These are phyloP conservation scores for Colletotrichum chrysophilum DNA, from an alignment of 2,329 filamentous ascomycete species.

Conservation along the genomic window DNA sequence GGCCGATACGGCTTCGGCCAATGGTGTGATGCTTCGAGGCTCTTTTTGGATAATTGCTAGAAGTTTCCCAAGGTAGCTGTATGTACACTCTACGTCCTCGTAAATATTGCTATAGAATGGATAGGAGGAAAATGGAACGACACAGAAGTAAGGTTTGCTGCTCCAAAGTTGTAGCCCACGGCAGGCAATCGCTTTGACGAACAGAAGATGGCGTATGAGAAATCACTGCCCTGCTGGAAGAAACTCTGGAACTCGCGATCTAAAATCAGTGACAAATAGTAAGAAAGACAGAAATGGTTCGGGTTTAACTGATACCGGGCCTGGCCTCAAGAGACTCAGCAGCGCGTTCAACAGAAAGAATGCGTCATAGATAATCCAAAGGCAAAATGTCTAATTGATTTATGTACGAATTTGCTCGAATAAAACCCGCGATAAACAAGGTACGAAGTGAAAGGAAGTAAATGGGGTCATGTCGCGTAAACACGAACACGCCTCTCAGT, in stretches of 20 bases:
- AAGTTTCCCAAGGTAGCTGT: background rate
- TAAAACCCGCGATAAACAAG: background rate
- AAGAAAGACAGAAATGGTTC: background rate
- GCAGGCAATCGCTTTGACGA: background rate
- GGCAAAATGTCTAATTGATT: background rate
- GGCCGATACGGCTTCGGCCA: background rate
- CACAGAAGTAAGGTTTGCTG: background rate
- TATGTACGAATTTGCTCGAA: background rate
- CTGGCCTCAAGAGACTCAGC: background rate
- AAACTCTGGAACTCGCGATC: background rate
- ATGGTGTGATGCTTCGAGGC: background rate
- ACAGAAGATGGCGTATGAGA: background rate
- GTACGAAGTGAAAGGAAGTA: background rate
- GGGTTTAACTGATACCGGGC: background rate
- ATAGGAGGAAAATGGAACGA: background rate
- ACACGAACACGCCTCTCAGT: background rate
- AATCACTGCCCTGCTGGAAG: background rate
- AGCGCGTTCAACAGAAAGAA: background rate
- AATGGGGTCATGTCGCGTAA: background rate
- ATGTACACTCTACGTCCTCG: background rate
- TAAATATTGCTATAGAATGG: background rate
- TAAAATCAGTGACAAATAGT: background rate
- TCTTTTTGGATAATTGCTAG: background rate
- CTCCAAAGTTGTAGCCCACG: background rate
- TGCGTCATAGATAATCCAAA: background rate